These are phyloP conservation scores for Geoglossum cookeanum DNA, from an alignment of 2,329 filamentous ascomycete species.

Conservation along the genomic window DNA sequence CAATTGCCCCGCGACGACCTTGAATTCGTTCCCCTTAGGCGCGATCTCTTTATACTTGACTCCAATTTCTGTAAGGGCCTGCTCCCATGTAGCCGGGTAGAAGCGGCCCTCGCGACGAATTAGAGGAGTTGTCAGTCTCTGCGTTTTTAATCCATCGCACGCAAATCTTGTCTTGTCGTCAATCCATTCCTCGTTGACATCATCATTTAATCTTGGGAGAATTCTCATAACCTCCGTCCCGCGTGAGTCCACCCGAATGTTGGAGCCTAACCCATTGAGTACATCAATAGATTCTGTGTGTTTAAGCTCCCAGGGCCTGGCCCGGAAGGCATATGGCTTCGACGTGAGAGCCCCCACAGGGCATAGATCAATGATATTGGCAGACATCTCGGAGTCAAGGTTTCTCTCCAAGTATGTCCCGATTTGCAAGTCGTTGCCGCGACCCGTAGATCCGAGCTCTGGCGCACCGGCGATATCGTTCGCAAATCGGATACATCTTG, in stretches of 20 bases:
- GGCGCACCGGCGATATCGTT: conserved; percentile 94
- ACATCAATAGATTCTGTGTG: conserved; percentile 94
- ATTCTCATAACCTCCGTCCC: conserved; percentile 94
- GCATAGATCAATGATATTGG: conserved; percentile 95
- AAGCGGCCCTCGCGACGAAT: conserved; percentile 81
- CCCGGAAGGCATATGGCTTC: conserved; percentile 94
- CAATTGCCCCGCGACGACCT: conserved; percentile 78
- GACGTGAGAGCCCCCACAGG: conserved; percentile 91
- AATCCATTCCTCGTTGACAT: conserved; percentile 99
- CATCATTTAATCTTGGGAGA: conserved; percentile 81
- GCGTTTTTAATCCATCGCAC: conserved; percentile 89
- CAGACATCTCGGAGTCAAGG: conserved; percentile 85
- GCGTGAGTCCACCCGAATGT: conserved; percentile 82
- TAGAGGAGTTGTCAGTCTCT: conserved; percentile 81
- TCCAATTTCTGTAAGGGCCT: conserved; percentile 74
- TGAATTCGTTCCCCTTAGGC: conserved; percentile 85
- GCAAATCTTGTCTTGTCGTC: conserved; percentile 97
- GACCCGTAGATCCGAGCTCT: conserved; percentile 81
- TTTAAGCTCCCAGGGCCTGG: conserved; percentile 91
- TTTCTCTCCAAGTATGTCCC: conserved; percentile 93
- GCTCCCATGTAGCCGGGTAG: conserved; percentile 84
- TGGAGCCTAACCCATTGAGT: conserved; percentile 77
- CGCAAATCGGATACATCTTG: conserved; percentile 89
- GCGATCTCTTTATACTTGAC: conserved; percentile 61
- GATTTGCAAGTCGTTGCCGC: conserved; percentile 95